Percentiles rank a stretch among this genome's conserved stretches.
Evolutionary conservation across 1,139 yeast species (phyloP).

Genomic region (Saccharomyces hybrid): DNA sequence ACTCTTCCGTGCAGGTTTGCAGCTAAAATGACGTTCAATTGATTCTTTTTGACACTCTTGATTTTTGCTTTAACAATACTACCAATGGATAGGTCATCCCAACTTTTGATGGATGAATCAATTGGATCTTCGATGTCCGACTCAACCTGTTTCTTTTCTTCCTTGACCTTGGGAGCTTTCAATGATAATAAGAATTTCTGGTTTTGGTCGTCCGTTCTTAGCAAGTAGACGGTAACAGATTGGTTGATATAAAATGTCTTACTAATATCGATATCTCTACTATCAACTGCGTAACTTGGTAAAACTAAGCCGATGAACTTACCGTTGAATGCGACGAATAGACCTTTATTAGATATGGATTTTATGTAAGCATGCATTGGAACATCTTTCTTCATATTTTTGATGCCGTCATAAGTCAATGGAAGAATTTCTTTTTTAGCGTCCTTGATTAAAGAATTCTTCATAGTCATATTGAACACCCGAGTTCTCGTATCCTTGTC

Average conservation of each 20-base stretch:
- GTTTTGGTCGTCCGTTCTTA: constrained; percentile 59
- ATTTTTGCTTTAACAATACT: constrained; percentile 52
- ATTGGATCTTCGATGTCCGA: constrained; percentile 45
- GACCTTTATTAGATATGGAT: constrained; percentile 68
- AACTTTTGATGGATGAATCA: constrained; percentile 42
- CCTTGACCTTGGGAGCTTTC: constrained; percentile 30
- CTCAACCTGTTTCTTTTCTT: constrained; percentile 7
- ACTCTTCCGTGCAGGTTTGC: constrained; percentile 76
- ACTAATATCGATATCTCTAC: constrained; percentile 48
- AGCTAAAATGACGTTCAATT: constrained; percentile 67
- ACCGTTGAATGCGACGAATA: constrained; percentile 78
- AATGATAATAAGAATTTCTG: constrained; percentile 63
- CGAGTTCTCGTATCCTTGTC: constrained; percentile 59
- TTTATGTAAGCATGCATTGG: constrained; percentile 65
- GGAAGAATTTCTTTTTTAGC: constrained; percentile 55
- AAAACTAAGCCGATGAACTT: constrained; percentile 76
- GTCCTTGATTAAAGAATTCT: constrained; percentile 59
- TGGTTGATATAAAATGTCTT: constrained; percentile 53
- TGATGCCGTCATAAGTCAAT: constrained; percentile 48
- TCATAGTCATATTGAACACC: constrained; percentile 55
- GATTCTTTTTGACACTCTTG: constrained; percentile 61
- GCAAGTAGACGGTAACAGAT: constrained; percentile 58
- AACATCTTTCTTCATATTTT: constrained; percentile 37
- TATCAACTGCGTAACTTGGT: constrained; percentile 62
- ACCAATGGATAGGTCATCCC: constrained; percentile 55